Conservation (phyloP, 2,329 filamentous ascomycete species). For the Epichloe festucae region DNA sequence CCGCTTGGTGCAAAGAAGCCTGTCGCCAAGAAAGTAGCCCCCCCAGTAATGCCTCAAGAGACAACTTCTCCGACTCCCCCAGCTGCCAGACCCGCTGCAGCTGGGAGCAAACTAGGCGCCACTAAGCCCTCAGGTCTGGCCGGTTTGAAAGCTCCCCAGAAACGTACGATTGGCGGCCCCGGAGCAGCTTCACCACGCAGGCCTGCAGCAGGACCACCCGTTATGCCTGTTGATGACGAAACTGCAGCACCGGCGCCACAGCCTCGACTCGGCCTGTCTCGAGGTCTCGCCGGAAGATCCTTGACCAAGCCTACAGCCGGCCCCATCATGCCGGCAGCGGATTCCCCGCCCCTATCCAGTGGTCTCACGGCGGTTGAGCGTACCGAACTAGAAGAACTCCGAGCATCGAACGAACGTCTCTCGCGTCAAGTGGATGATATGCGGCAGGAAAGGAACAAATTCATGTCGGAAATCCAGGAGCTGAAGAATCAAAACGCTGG, state of each 20-base stretch:
- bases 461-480: conserved; percentile 80
- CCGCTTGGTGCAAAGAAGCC: conserved; percentile 29
- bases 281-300: conserved; percentile 74
- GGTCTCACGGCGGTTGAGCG: conserved; percentile 69
- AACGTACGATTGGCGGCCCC: conserved; percentile 37
- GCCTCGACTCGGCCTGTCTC: conserved; percentile 53
- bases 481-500: conserved; percentile 95
- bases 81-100: conserved; percentile 35
- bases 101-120: conserved; percentile 40
- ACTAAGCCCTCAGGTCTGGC: conserved; percentile 38
- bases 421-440: conserved; percentile 65
- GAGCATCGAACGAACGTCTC: conserved; percentile 68
- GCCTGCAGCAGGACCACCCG: conserved; percentile 31
- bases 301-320: conserved; percentile 59
- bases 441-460: conserved; percentile 66
- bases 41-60: conserved; percentile 30
- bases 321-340: conserved; percentile 34
- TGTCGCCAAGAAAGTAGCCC: conserved; percentile 31
- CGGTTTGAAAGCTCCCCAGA: conserved; percentile 48
- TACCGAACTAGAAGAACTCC: conserved; percentile 83
- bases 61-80: conserved; percentile 44
- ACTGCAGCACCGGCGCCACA: conserved; percentile 44
- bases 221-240: conserved; percentile 44
- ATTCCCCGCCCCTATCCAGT: conserved; percentile 46
- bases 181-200: conserved; percentile 41